Conservation (phyloP, 768 basidiomycete species). For the Rhodotorula babjevae region DNA sequence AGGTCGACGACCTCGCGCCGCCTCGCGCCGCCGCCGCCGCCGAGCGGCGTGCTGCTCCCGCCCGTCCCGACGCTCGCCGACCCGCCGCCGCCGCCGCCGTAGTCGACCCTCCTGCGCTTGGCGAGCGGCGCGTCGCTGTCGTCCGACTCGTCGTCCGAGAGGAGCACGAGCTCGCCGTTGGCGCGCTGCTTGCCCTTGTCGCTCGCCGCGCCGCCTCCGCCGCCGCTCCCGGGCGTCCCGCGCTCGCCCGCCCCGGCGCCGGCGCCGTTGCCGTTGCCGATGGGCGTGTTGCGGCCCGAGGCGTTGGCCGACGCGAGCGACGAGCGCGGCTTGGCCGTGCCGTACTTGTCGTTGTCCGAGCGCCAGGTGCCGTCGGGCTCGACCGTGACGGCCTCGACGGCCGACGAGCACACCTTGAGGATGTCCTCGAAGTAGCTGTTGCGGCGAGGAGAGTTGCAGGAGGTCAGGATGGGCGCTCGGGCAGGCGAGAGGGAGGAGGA, state of each 20-base stretch:
- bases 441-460: too few species aligned
- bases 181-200: slow-evolving; percentile 42
- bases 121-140: slow-evolving; percentile 53
- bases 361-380: slow-evolving; percentile 97
- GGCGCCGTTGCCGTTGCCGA: slow-evolving; percentile 8
- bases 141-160: slow-evolving; percentile 58
- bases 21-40: slow-evolving; percentile 42
- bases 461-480: too few species aligned
- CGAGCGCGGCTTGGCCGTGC: slow-evolving; percentile 40
- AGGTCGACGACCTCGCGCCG: slow-evolving; percentile 67
- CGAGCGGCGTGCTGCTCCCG: slow-evolving; percentile 31
- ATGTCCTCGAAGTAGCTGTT: slow-evolving; percentile 82
- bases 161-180: slow-evolving; percentile 52
- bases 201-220: slow-evolving; percentile 43
- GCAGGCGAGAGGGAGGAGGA: neutral
- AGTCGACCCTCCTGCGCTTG: slow-evolving; percentile 16
- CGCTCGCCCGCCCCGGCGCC: too few species aligned
- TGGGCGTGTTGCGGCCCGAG: slow-evolving; percentile 7
- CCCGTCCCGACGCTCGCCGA: slow-evolving; percentile 43
- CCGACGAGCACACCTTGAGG: slow-evolving; percentile 67
- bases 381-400: slow-evolving; percentile 84
- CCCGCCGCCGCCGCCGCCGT: slow-evolving; percentile 49
- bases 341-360: slow-evolving; percentile 78
- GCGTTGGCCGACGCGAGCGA: neutral
- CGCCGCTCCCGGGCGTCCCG: neutral